These are phyloP conservation scores for Tanozyma kutaoensis DNA, from an alignment of 805 yeast genomes.

Conservation along the genomic window DNA sequence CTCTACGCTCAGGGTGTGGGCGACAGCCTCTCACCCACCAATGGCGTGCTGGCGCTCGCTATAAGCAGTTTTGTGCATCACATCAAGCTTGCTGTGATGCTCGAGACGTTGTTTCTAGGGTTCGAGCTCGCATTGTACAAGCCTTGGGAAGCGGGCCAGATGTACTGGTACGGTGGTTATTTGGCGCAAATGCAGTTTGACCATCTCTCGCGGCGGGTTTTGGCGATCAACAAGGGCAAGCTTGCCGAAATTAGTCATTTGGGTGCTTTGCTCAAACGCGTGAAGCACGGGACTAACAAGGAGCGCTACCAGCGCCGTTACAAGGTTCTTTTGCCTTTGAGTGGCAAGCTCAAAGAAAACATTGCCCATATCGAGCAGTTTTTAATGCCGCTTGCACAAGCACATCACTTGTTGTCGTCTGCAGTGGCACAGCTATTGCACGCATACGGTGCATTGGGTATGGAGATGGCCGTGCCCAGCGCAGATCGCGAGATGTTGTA, in stretches of 20 bases:
- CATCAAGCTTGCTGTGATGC: conserved; percentile 58
- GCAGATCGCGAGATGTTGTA: conserved; percentile 9
- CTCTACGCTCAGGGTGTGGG: conserved; percentile 21
- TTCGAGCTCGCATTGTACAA: conserved; percentile 65
- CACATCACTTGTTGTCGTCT: too few species aligned
- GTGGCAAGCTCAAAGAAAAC: too few species aligned
- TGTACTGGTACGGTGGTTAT: conserved; percentile 56
- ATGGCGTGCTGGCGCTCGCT: conserved; percentile 38
- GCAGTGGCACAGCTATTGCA: too few species aligned
- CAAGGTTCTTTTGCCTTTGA: too few species aligned
- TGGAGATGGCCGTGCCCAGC: background rate
- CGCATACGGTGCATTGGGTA: conserved; percentile 1
- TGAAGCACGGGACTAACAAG: too few species aligned
- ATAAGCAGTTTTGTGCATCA: conserved; percentile 57
- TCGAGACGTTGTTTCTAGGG: conserved; percentile 58
- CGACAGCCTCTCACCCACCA: conserved; percentile 10
- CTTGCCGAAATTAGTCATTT: too few species aligned
- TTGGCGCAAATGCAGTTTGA: conserved; percentile 25
- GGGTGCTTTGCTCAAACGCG: too few species aligned
- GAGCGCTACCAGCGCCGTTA: too few species aligned
- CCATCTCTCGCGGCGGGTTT: conserved; percentile 30
- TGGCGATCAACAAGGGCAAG: conserved; percentile 14
- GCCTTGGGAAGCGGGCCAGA: conserved; percentile 51
- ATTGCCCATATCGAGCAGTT: conserved; percentile 3
- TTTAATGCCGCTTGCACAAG: background rate